Evolutionary conservation across 1,284 basidiomycete species (phyloP).

Genomic region (Trichosporon sp.): DNA sequence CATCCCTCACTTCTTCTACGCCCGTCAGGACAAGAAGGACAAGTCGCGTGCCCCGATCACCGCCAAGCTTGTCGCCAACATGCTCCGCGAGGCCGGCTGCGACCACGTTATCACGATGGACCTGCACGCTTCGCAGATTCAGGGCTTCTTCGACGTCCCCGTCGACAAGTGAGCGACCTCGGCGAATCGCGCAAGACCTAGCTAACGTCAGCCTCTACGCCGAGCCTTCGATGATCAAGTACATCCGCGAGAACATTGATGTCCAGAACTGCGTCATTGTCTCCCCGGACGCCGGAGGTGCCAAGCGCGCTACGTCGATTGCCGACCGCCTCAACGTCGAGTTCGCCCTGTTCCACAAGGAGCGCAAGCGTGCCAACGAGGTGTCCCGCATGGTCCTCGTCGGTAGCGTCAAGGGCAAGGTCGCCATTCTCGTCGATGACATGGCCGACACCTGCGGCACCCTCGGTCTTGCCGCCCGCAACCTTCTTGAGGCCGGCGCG

Average conservation of each 20-base stretch:
- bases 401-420: slow-evolving; percentile 88
- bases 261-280: slow-evolving; percentile 91
- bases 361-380: slow-evolving; percentile 98
- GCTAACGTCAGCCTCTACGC: slow-evolving; percentile 75
- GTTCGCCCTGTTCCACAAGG: slow-evolving; percentile 99
- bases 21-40: slow-evolving; percentile 99
- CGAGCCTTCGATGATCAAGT: slow-evolving; percentile 93
- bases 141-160: slow-evolving; percentile 99
- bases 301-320: slow-evolving; percentile 96
- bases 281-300: slow-evolving; percentile 97
- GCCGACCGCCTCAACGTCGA: slow-evolving; percentile 96
- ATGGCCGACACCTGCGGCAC: slow-evolving; percentile 99
- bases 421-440: slow-evolving; percentile 98
- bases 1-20: slow-evolving; percentile 90
- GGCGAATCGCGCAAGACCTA: not conserved
- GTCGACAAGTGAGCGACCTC: slow-evolving; percentile 87
- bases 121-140: slow-evolving; percentile 95
- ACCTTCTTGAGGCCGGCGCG: slow-evolving; percentile 89
- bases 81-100: slow-evolving; percentile 96
- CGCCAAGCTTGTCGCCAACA: slow-evolving; percentile 97
- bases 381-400: slow-evolving; percentile 99
- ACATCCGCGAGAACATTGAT: slow-evolving; percentile 90
- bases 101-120: slow-evolving; percentile 99
- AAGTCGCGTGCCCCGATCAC: slow-evolving; percentile 98
- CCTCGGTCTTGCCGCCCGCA: slow-evolving; percentile 85